A percentile compares a stretch with the other conserved stretches of the same genome.
phyloP scores from a whole-genome alignment of 2,329 filamentous ascomycete genomes.

The Diaporthe capsici region DNA sequence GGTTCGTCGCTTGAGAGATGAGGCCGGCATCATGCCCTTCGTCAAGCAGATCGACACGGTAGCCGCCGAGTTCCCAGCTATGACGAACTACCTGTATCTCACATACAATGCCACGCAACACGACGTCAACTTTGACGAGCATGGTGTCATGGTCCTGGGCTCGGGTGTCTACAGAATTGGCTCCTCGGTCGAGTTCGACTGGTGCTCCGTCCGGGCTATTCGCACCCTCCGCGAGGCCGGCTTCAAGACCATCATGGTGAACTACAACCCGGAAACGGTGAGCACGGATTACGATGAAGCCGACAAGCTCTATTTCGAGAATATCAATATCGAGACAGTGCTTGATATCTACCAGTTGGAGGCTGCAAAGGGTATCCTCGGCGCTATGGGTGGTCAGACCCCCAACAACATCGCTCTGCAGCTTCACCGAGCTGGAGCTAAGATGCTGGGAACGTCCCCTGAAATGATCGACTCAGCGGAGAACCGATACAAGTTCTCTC shows the following conservation, averaged over 20 bases:
- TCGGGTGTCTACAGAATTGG: conserved; percentile 98
- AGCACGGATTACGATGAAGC: conserved; percentile 95
- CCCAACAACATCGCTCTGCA: conserved; percentile 98
- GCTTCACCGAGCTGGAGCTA: conserved; percentile 89
- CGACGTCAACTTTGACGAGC: conserved; percentile 87
- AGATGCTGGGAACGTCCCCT: conserved; percentile 93
- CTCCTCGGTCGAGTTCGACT: conserved; percentile 98
- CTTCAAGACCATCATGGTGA: conserved; percentile 97
- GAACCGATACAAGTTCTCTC: conserved; percentile 98
- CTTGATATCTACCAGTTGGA: conserved; percentile 95
- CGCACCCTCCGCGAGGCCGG: conserved; percentile 87
- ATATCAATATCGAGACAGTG: conserved; percentile 90
- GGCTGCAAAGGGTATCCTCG: conserved; percentile 84
- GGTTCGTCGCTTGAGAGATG: conserved; percentile 85
- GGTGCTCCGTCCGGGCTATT: conserved; percentile 96
- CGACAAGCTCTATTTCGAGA: conserved; percentile 95
- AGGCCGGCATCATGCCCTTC: conserved; percentile 86
- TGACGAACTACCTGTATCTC: conserved; percentile 95
- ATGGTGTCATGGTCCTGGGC: conserved; percentile 95
- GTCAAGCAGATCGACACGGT: conserved; percentile 99
- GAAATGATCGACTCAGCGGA: conserved; percentile 99
- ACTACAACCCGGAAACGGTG: conserved; percentile 93
- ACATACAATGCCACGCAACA: conserved; percentile 94
- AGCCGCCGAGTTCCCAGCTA: conserved; percentile 94
- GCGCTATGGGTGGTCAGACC: conserved; percentile 97